These are phyloP conservation scores for Trypanosoma congolense DNA, from an alignment of 208 protist genomes.

Conservation along the genomic window DNA sequence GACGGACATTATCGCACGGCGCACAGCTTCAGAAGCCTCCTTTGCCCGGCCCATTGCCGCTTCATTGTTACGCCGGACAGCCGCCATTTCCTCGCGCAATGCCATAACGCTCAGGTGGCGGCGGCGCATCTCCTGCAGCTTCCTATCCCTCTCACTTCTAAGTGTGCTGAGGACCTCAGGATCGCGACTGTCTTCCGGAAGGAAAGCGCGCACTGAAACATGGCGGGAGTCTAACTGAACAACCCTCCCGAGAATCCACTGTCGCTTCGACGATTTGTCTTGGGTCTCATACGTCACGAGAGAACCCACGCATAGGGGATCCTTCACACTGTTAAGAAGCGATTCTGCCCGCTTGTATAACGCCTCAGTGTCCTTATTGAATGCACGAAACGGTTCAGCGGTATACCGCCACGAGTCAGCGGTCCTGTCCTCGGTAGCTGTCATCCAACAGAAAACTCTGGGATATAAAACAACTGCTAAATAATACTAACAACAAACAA, in stretches of 20 bases:
- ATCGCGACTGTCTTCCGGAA: conserved; percentile 21
- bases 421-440: not conserved
- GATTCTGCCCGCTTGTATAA: not conserved
- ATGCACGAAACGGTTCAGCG: conserved; percentile 2
- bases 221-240: conserved; percentile 23
- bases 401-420: not conserved
- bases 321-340: conserved; percentile 17
- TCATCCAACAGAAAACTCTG: not conserved
- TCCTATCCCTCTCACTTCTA: conserved; percentile 13
- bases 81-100: conserved; percentile 35
- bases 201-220: conserved; percentile 32
- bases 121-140: conserved; percentile 25
- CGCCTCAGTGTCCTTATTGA: not conserved
- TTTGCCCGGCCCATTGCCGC: conserved; percentile 33
- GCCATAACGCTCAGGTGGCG: conserved; percentile 24
- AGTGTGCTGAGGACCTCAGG: conserved; percentile 30
- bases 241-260: conserved; percentile 42
- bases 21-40: conserved; percentile 19
- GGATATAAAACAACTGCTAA: not conserved
- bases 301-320: conserved; percentile 23
- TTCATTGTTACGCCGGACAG: conserved; percentile 48
- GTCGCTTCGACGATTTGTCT: conserved; percentile 25
- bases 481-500: too few relatives aligned
- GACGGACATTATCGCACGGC: conserved; percentile 16
- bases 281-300: conserved; percentile 60